Evolutionary conservation across 2,329 filamentous ascomycete genomes (phyloP).

Genomic region (Verticillium zaregamsianum): DNA sequence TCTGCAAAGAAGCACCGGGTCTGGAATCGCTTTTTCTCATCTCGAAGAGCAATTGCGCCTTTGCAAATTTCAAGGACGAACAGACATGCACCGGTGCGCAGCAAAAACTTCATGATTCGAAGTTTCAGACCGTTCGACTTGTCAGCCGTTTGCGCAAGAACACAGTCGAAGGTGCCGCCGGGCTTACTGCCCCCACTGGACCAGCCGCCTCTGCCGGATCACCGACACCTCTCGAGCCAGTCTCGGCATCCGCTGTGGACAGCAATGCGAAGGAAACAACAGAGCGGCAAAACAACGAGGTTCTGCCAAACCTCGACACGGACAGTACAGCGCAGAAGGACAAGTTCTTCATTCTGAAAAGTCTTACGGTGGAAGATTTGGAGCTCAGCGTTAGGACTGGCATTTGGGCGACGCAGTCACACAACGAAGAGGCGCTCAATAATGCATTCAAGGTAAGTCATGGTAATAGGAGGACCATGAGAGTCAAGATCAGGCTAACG

Average conservation of each 20-base stretch:
- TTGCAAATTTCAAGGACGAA: constrained; percentile 90
- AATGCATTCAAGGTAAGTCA: constrained; percentile 68
- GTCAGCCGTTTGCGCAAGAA: constrained; percentile 75
- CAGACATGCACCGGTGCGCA: constrained; percentile 71
- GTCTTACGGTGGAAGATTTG: constrained; percentile 83
- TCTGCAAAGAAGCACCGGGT: constrained; percentile 72
- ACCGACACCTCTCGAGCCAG: constrained; percentile 4
- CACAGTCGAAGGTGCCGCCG: constrained; percentile 39
- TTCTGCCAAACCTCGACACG: neutral
- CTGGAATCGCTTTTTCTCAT: constrained; percentile 92
- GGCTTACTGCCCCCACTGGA: constrained; percentile 49
- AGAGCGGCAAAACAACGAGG: neutral
- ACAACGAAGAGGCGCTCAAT: constrained; percentile 84
- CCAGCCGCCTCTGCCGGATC: constrained; percentile 36
- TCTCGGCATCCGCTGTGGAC: neutral
- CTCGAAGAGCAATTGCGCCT: constrained; percentile 94
- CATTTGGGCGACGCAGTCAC: constrained; percentile 90
- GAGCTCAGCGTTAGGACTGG: constrained; percentile 83
- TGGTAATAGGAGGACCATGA: no score
- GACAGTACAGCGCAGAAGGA: constrained; percentile 46
- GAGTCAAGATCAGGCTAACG: no score
- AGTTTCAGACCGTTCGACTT: constrained; percentile 78
- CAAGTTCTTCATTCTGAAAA: constrained; percentile 90
- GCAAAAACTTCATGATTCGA: constrained; percentile 82
- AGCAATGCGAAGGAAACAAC: neutral